Evolutionary conservation across 164 flowering plant genomes (phyloP).

Genomic region (Macadamia tetraphylla): DNA sequence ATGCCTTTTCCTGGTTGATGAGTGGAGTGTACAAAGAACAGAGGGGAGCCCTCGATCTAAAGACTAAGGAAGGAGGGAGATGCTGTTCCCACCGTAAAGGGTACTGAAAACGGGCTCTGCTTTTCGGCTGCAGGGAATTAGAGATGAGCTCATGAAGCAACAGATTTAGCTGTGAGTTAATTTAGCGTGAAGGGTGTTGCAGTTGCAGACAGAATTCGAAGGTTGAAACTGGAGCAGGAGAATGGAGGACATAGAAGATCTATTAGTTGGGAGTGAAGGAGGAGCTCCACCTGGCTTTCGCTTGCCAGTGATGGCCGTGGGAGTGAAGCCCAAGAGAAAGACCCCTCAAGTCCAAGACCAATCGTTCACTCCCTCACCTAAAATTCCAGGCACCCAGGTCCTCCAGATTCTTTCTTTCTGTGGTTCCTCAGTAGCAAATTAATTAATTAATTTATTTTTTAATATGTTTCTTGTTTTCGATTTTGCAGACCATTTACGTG

Average conservation of each 20-base stretch:
- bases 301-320: slow-evolving; percentile 56
- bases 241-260: slow-evolving; percentile 94
- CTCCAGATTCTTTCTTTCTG: neutral
- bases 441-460: neutral
- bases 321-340: slow-evolving; percentile 47
- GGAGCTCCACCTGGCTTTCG: slow-evolving; percentile 87
- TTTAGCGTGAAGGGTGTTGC: neutral
- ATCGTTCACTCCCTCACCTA: slow-evolving; percentile 19
- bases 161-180: no score
- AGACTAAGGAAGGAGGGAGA: no score
- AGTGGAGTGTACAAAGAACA: no score
- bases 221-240: neutral
- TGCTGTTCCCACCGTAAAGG: no score
- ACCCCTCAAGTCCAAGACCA: slow-evolving; percentile 11
- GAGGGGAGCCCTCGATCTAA: no score
- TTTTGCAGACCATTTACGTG: slow-evolving; percentile 70
- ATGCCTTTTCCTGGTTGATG: no score
- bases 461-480: slow-evolving; percentile 1
- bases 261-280: slow-evolving; percentile 40
- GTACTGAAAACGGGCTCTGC: no score
- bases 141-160: no score
- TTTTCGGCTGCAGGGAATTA: no score
- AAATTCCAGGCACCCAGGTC: slow-evolving; percentile 89
- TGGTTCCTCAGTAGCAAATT: neutral
- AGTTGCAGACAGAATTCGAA: neutral